phyloP scores from a whole-genome alignment of 2,329 filamentous ascomycete genomes.

The Colletotrichum lupini region DNA sequence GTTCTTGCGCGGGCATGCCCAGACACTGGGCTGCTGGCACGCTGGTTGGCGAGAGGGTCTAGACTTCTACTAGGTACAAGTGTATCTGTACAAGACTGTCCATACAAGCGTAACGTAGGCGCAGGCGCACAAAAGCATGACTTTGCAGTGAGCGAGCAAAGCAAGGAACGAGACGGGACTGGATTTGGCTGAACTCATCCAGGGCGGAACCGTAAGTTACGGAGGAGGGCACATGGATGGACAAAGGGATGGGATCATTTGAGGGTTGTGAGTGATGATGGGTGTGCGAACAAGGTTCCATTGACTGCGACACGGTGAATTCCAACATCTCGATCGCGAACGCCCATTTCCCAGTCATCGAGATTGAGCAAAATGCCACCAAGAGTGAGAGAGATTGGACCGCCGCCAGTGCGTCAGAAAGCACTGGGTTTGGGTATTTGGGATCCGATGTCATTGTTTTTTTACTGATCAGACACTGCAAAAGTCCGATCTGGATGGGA shows the following conservation, averaged over 20 bases:
- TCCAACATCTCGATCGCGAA: constrained; percentile 36
- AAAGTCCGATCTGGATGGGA: constrained; percentile 20
- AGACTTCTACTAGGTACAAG: neutral
- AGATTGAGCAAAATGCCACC: constrained; percentile 34
- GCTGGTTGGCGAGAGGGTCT: neutral
- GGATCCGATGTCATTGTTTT: constrained; percentile 29
- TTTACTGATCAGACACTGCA: constrained; percentile 21
- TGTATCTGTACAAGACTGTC: neutral
- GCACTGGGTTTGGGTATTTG: constrained; percentile 20
- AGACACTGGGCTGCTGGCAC: too few relatives aligned
- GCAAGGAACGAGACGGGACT: neutral
- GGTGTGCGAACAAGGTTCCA: neutral
- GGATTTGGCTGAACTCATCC: neutral
- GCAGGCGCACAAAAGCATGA: neutral
- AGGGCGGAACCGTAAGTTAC: constrained; percentile 26
- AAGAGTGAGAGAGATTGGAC: constrained; percentile 17
- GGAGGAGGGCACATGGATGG: neutral
- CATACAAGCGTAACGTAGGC: neutral
- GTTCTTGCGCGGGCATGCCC: too few relatives aligned
- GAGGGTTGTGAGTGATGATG: neutral
- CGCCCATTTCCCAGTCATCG: constrained; percentile 34
- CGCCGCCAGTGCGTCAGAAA: constrained; percentile 29
- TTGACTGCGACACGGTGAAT: constrained; percentile 21
- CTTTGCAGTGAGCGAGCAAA: neutral
- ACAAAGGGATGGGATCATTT: neutral